Conservation (phyloP, 2,329 filamentous ascomycete genomes). For the Dothistroma pini region DNA sequence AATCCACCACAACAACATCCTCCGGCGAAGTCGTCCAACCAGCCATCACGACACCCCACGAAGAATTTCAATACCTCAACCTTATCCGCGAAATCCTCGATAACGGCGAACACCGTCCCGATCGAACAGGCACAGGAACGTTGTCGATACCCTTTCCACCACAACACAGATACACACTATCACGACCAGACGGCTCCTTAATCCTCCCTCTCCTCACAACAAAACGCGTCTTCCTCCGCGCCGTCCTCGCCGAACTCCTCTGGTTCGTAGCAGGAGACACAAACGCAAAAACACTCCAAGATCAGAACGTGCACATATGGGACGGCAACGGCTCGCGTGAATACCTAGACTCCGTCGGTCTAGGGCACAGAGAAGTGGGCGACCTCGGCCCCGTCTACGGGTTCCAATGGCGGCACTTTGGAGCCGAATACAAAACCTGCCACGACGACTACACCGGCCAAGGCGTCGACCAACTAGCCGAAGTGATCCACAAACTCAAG, state of each 20-base stretch:
- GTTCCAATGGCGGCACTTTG: slow-evolving; percentile 99
- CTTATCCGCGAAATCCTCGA: slow-evolving; percentile 81
- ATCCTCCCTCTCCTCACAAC: slow-evolving; percentile 93
- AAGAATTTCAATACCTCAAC: slow-evolving; percentile 92
- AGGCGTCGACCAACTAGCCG: slow-evolving; percentile 88
- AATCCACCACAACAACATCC: slow-evolving; percentile 17
- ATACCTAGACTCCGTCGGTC: slow-evolving; percentile 81
- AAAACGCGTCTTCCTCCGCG: slow-evolving; percentile 90
- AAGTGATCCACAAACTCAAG: slow-evolving; percentile 82
- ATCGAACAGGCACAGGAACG: slow-evolving; percentile 93
- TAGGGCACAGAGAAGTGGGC: slow-evolving; percentile 76
- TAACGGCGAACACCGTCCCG: slow-evolving; percentile 80
- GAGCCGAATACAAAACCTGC: slow-evolving; percentile 78
- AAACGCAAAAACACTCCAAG: slow-evolving; percentile 70
- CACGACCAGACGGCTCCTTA: slow-evolving; percentile 53
- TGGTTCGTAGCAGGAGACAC: slow-evolving; percentile 92
- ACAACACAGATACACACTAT: slow-evolving; percentile 82
- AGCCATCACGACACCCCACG: slow-evolving; percentile 51
- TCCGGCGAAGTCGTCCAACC: slow-evolving; percentile 1
- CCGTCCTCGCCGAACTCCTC: slow-evolving; percentile 85
- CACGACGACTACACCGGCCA: slow-evolving; percentile 78
- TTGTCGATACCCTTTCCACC: slow-evolving; percentile 82
- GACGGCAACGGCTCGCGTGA: slow-evolving; percentile 91
- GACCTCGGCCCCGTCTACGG: slow-evolving; percentile 96
- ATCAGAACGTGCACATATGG: slow-evolving; percentile 92